Percentiles rank a stretch among this genome's conserved stretches.
phyloP scores from a whole-genome alignment of 2,329 filamentous ascomycete species.

The Hypoxylon sp. region DNA sequence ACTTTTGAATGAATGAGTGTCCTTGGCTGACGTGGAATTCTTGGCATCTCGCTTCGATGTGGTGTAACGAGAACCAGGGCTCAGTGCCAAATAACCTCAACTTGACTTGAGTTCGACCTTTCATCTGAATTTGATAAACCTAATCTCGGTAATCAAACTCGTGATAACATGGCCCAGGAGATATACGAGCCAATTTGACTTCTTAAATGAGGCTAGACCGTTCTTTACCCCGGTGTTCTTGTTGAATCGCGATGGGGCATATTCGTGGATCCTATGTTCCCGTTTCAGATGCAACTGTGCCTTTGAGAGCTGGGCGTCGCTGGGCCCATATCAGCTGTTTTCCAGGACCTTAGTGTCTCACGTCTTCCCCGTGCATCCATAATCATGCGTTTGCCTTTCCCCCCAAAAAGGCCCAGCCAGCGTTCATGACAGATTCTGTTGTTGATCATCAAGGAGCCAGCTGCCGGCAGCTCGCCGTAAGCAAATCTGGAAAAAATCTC shows the following conservation, averaged over 20 bases:
- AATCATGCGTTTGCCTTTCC: conserved; percentile 41
- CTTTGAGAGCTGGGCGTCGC: conserved; percentile 25
- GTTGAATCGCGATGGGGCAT: conserved; percentile 14
- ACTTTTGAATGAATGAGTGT: background rate
- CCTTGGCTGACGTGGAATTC: conserved; percentile 7
- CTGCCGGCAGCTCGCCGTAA: conserved; percentile 36
- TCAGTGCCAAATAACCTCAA: background rate
- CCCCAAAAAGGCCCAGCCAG: conserved; percentile 2
- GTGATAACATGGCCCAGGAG: background rate
- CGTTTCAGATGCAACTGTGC: conserved; percentile 41
- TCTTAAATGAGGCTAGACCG: conserved; percentile 11
- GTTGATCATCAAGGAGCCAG: conserved; percentile 29
- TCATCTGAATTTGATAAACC: conserved; percentile 19
- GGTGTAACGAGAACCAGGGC: background rate
- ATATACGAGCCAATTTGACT: conserved; percentile 10
- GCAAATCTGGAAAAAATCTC: conserved; percentile 11
- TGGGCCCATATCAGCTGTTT: conserved; percentile 47
- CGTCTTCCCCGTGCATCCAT: conserved; percentile 34
- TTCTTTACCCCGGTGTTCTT: conserved; percentile 3
- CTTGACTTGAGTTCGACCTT: background rate
- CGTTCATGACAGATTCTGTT: conserved; percentile 15
- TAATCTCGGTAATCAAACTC: conserved; percentile 8
- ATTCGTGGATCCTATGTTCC: conserved; percentile 30
- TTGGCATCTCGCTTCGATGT: conserved; percentile 10
- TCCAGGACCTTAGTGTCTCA: conserved; percentile 40